A percentile compares a stretch with the other conserved stretches of the same genome.
Conservation (phyloP, 164 flowering plant species). For the Sedum album region DNA sequence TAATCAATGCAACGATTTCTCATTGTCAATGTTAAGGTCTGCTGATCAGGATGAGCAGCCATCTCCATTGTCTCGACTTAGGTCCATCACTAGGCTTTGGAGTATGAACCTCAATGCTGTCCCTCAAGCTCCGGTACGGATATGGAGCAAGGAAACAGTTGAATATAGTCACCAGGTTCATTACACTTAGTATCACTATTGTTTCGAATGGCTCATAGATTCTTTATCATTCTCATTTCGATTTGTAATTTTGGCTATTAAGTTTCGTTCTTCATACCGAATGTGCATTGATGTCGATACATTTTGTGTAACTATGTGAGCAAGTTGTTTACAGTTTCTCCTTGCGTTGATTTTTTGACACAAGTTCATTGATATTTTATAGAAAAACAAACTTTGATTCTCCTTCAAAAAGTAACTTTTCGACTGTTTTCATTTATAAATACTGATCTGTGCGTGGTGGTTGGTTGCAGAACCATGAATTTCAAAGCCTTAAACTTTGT, state of each 20-base stretch:
- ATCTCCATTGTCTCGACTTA: slow-evolving; percentile 37
- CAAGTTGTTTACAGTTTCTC: background rate
- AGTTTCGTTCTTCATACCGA: background rate
- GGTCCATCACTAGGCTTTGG: slow-evolving; percentile 56
- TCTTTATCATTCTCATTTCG: background rate
- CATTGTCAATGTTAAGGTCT: slow-evolving; percentile 14
- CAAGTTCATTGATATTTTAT: background rate
- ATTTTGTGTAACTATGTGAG: background rate
- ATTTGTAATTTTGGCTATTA: background rate
- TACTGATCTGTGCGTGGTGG: background rate
- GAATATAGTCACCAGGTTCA: background rate
- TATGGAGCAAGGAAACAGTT: slow-evolving; percentile 16
- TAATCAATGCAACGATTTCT: background rate
- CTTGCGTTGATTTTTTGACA: background rate
- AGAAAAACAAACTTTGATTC: background rate
- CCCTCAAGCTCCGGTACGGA: slow-evolving; percentile 29
- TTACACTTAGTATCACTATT: background rate
- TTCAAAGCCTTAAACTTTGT: background rate
- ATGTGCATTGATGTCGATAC: background rate
- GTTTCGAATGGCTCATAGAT: background rate
- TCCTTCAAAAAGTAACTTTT: background rate
- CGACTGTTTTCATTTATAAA: background rate
- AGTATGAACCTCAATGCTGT: slow-evolving; percentile 40
- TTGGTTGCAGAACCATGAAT: background rate
- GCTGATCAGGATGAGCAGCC: slow-evolving; percentile 32